Conservation (phyloP, 2,329 filamentous ascomycete species). For the Colletotrichum cuscutae region DNA sequence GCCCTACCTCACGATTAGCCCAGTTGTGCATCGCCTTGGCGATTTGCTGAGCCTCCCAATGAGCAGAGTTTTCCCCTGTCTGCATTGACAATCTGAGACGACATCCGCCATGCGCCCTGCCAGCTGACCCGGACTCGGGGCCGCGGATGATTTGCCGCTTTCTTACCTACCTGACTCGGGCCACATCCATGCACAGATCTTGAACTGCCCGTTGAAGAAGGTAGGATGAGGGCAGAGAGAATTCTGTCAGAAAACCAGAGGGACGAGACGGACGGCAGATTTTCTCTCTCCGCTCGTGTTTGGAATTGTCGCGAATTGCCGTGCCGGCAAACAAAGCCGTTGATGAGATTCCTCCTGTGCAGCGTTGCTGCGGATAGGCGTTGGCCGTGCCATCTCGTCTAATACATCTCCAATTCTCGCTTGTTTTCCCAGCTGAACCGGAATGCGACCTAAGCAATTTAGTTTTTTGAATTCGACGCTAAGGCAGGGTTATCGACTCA, state of each 20-base stretch:
- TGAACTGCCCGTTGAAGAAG: neutral
- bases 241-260: neutral
- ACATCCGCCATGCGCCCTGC: slow-evolving; percentile 16
- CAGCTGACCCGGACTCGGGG: slow-evolving; percentile 11
- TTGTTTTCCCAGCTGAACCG: neutral
- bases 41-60: neutral
- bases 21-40: slow-evolving; percentile 10
- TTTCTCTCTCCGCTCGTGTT: neutral
- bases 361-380: neutral
- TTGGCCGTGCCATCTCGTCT: neutral
- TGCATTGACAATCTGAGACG: slow-evolving; percentile 24
- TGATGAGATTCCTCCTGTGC: neutral
- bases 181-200: slow-evolving; percentile 15
- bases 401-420: neutral
- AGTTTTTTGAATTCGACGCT: slow-evolving; percentile 4
- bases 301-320: neutral
- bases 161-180: slow-evolving; percentile 17
- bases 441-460: slow-evolving; percentile 12
- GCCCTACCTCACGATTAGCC: slow-evolving; percentile 13
- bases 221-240: neutral
- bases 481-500: neutral
- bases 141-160: slow-evolving; percentile 11
- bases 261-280: neutral
- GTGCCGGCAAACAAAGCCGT: neutral
- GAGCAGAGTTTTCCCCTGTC: slow-evolving; percentile 7